Evolutionary conservation across 2,329 filamentous ascomycete genomes (phyloP), one percentile per base, ranked within the genome.

Genomic region (Cladophialophora carrionii): DNA sequence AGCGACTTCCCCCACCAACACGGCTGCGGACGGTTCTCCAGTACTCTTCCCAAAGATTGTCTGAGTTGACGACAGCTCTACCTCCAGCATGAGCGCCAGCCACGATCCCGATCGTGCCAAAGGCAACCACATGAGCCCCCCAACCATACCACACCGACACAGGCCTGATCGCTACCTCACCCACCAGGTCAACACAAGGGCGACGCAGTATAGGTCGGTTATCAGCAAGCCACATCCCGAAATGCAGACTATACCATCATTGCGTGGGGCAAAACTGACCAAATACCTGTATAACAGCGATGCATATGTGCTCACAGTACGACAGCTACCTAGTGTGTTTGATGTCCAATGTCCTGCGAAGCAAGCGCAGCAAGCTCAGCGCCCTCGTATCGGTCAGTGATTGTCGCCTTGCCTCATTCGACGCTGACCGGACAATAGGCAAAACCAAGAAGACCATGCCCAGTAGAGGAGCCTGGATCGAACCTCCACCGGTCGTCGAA

Each of bases 171-270:
- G 14, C 6, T 43, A 43, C 37, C 37, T 43, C 37, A 3, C 37
- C 17, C 37, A 43, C 37, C 37, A 43, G 17, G 37, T 43, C 37
- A 43, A 43, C 37, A 7, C 37, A 43, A 43, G 37, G 17, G 37
- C 8, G 37, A 14, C 37, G 37, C 37, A 43, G 8, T 43, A 43
- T n/a, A 43, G 37, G 37, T 43, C 37, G 37, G 37, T 43, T 43
- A 43, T 43, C 17, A 43, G 37, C 37, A 43, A 43, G 37, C n/a
- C 37, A 20, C 37, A 43, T 17, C 8, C 37, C 17, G 37, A 43
- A n/a, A 7, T 43, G 37, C 37, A 51, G 48, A 51, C 24, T 10
- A 51, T 51, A 51, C 48, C 48, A 20, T 51, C 48, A 14, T 51
- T 22, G 48, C 48, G 7, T 4, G 24, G 48, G 4, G 48, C 24